A percentile compares a stretch with the other conserved stretches of the same genome.
Evolutionary conservation across 306 rosid species (phyloP).

Genomic region (Datisca glomerata): DNA sequence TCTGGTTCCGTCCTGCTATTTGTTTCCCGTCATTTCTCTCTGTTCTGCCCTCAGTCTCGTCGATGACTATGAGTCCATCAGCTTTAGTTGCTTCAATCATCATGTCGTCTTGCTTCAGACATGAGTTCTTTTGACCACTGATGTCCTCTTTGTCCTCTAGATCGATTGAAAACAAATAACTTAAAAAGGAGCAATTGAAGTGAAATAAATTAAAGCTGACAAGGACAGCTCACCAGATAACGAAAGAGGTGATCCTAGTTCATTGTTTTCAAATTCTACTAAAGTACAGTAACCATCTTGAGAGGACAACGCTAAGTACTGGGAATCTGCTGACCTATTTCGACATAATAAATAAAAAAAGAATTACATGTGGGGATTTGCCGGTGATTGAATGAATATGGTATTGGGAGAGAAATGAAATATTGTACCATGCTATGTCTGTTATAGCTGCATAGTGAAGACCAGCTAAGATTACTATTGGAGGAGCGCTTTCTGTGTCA

Average conservation of each 20-base stretch:
- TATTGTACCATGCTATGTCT: slow-evolving; percentile 70
- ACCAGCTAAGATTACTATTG: slow-evolving; percentile 70
- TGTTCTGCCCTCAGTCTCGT: slow-evolving; percentile 14
- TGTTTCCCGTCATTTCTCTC: slow-evolving; percentile 18
- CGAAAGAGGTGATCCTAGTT: slow-evolving; percentile 54
- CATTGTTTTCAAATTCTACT: slow-evolving; percentile 69
- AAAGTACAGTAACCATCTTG: slow-evolving; percentile 93
- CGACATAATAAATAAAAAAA: no score
- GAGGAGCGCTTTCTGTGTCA: slow-evolving; percentile 71
- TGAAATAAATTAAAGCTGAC: background rate
- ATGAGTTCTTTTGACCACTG: slow-evolving; percentile 14
- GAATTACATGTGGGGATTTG: no score
- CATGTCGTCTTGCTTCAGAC: slow-evolving; percentile 17
- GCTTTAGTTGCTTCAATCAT: slow-evolving; percentile 14
- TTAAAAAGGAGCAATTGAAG: background rate
- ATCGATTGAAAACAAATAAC: slow-evolving; percentile 7
- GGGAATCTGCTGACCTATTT: slow-evolving; percentile 92
- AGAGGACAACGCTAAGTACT: slow-evolving; percentile 69
- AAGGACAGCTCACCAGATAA: background rate
- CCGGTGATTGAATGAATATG: no score
- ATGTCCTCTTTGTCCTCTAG: slow-evolving; percentile 26
- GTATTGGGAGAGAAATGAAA: no score
- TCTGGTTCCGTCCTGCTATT: slow-evolving; percentile 1
- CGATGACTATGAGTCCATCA: slow-evolving; percentile 8
- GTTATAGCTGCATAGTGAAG: slow-evolving; percentile 94